These are phyloP conservation scores for Puccinia triticina DNA, from an alignment of 1,284 basidiomycete species.

Conservation along the genomic window DNA sequence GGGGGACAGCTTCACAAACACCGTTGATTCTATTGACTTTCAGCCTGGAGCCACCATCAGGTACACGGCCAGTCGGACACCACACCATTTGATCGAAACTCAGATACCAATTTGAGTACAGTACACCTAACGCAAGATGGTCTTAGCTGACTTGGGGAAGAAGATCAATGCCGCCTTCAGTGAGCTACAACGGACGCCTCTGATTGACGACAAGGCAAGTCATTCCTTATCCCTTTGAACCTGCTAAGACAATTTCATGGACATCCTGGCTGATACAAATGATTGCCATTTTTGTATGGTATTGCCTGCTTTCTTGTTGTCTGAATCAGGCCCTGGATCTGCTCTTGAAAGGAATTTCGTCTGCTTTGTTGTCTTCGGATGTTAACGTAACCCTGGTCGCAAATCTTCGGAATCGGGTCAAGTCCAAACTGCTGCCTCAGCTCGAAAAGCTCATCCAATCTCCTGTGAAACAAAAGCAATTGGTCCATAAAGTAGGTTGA, in stretches of 20 bases:
- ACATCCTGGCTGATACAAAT: not conserved
- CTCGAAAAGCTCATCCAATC: slow-evolving; percentile 36
- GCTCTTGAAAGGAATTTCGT: slow-evolving; percentile 90
- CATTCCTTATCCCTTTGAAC: not conserved
- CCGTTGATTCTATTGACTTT: too few relatives aligned
- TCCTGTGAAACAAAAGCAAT: slow-evolving; percentile 43
- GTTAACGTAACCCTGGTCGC: slow-evolving; percentile 97
- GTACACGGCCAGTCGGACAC: too few relatives aligned
- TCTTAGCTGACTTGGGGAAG: slow-evolving; percentile 90
- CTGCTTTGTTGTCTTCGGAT: slow-evolving; percentile 91
- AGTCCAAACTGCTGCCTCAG: slow-evolving; percentile 72
- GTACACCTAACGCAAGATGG: slow-evolving; percentile 67
- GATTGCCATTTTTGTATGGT: slow-evolving; percentile 39
- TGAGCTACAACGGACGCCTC: slow-evolving; percentile 79
- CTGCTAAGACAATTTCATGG: not conserved
- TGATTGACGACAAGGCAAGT: slow-evolving; percentile 82
- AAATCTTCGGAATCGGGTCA: slow-evolving; percentile 83
- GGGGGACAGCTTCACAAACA: too few relatives aligned
- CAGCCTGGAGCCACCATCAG: too few relatives aligned
- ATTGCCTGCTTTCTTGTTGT: slow-evolving; percentile 49
- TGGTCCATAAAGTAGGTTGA: slow-evolving; percentile 40
- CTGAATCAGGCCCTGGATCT: slow-evolving; percentile 78
- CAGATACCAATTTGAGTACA: not conserved
- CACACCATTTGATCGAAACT: too few relatives aligned
- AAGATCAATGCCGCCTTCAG: slow-evolving; percentile 91